These are phyloP conservation scores for Phyllostachys edulis DNA, from an alignment of 176 grass and related monocot species.

Conservation along the genomic window DNA sequence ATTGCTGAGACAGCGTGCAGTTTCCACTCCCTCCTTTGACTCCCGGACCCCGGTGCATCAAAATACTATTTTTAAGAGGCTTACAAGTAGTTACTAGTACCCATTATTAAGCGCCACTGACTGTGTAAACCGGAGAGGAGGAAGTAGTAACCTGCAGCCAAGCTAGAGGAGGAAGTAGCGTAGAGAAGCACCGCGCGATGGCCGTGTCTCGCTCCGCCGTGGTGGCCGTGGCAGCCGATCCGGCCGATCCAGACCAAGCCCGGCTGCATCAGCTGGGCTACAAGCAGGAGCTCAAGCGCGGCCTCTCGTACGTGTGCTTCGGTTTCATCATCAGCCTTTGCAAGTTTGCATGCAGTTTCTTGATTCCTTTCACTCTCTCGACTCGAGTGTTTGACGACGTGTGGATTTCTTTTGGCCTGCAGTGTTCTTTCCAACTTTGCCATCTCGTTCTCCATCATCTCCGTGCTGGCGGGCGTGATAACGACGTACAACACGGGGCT, in stretches of 20 bases:
- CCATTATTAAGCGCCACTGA: background rate
- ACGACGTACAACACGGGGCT: conserved; percentile 73
- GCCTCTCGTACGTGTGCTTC: conserved; percentile 43
- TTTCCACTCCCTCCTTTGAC: background rate
- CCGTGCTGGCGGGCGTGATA: conserved; percentile 55
- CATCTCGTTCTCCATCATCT: conserved; percentile 62
- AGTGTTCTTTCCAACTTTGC: conserved; percentile 30
- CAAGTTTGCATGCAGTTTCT: background rate
- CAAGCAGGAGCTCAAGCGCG: conserved; percentile 78
- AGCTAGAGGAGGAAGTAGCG: background rate
- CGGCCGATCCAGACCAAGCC: conserved; percentile 30
- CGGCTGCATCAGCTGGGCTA: conserved; percentile 57
- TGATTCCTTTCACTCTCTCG: background rate
- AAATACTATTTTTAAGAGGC: background rate
- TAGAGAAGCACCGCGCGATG: background rate
- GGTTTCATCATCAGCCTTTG: background rate
- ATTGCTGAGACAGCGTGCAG: background rate
- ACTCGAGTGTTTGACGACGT: background rate
- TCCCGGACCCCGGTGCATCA: background rate
- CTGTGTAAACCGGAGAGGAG: background rate
- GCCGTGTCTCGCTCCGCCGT: background rate
- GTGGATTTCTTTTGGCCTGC: background rate
- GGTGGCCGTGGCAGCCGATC: background rate
- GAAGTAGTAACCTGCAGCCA: background rate
- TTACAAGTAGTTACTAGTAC: background rate